Evolutionary conservation across 768 basidiomycete genomes (phyloP).

Genomic region (Boletus vermiculosoides): DNA sequence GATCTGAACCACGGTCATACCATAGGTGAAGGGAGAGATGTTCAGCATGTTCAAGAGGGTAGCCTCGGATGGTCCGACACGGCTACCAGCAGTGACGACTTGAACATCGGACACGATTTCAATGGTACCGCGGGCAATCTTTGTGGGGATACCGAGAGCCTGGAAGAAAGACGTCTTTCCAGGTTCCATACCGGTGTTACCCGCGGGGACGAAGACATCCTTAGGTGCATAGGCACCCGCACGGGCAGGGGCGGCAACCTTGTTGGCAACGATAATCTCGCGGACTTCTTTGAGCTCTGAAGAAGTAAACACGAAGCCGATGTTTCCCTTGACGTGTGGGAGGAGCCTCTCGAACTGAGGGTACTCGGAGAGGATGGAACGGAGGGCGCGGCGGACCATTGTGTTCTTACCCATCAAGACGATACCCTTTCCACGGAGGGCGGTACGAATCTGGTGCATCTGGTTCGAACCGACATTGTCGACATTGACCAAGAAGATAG

Average conservation of each 20-base stretch:
- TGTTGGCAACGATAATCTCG: conserved; percentile 91
- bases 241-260: conserved; percentile 97
- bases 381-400: conserved; percentile 98
- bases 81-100: conserved; percentile 88
- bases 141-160: conserved; percentile 98
- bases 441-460: conserved; percentile 95
- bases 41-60: conserved; percentile 99
- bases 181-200: conserved; percentile 99
- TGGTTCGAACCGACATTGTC: conserved; percentile 99
- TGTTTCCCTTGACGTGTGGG: conserved; percentile 94
- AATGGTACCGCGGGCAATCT: conserved; percentile 99
- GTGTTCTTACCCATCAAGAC: conserved; percentile 99
- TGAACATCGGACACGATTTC: conserved; percentile 98
- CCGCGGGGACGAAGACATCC: conserved; percentile 88
- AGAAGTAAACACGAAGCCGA: conserved; percentile 97
- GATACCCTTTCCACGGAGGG: conserved; percentile 94
- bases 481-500: conserved; percentile 98
- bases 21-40: conserved; percentile 99
- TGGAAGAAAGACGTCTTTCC: conserved; percentile 99
- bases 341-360: conserved; percentile 97
- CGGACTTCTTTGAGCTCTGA: conserved; percentile 93
- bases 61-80: conserved; percentile 96
- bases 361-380: conserved; percentile 82
- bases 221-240: conserved; percentile 94
- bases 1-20: conserved; percentile 97